phyloP scores from a whole-genome alignment of 257 asterid species.

The Nicotiana knightiana region DNA sequence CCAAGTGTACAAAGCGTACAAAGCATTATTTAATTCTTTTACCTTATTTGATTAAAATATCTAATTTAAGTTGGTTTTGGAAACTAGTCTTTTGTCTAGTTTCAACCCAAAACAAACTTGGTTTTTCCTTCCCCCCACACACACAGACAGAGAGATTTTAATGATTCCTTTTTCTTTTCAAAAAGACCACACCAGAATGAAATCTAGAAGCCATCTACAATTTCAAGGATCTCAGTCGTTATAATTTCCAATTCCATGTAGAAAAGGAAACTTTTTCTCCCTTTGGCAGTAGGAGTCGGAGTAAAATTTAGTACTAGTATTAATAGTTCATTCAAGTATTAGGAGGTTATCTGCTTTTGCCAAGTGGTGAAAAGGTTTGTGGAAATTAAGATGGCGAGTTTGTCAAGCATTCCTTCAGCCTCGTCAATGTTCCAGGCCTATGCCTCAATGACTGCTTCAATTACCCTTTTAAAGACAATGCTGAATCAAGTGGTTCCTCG shows the following conservation, averaged over 20 bases:
- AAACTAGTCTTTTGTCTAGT: neutral
- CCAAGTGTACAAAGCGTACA: neutral
- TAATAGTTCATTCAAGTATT: neutral
- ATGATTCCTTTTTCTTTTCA: neutral
- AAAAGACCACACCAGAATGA: neutral
- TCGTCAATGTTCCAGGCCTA: conserved; percentile 51
- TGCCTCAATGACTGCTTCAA: conserved; percentile 51
- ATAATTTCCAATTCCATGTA: neutral
- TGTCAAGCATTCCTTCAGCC: conserved; percentile 42
- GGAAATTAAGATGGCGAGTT: conserved; percentile 23
- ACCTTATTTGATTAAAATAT: neutral
- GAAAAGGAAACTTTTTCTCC: neutral
- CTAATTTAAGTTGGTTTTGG: neutral
- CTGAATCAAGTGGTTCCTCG: conserved; percentile 56
- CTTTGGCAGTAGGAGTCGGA: neutral
- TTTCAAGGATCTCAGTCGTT: neutral
- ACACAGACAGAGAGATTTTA: neutral
- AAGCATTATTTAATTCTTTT: neutral
- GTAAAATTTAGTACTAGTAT: neutral
- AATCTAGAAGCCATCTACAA: too few species aligned
- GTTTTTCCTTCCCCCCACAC: too few species aligned
- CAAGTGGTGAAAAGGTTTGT: neutral
- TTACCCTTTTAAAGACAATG: conserved; percentile 48
- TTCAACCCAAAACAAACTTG: neutral
- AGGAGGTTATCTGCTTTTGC: neutral